These are phyloP conservation scores for Fraxinus americana DNA, from an alignment of 257 asterid species.

Conservation along the genomic window DNA sequence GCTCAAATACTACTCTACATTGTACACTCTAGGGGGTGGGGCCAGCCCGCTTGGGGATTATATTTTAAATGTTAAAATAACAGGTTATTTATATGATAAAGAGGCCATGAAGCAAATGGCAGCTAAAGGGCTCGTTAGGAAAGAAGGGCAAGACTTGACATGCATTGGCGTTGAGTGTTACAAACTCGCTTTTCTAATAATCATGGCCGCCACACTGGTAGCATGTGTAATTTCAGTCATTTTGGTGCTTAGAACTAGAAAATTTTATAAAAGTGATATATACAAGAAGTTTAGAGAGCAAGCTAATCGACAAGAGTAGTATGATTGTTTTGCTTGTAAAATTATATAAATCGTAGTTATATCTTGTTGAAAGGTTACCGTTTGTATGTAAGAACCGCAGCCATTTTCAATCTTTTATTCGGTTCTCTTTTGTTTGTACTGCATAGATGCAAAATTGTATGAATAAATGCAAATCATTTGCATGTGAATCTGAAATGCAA, in stretches of 20 bases:
- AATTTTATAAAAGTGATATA: conserved; percentile 56
- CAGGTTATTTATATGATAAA: conserved; percentile 55
- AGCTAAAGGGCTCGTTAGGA: conserved; percentile 36
- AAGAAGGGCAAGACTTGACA: conserved; percentile 39
- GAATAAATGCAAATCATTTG: no score
- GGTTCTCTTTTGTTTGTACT: no score
- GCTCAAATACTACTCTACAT: conserved; percentile 52
- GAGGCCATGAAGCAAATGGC: conserved; percentile 48
- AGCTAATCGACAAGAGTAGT: conserved; percentile 1
- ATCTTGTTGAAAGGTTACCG: background rate
- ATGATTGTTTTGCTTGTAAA: background rate
- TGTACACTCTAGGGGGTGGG: conserved; percentile 53
- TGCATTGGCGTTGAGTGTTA: conserved; percentile 56
- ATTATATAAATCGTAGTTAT: background rate
- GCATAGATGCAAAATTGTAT: no score
- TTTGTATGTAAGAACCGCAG: no score
- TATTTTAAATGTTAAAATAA: conserved; percentile 48
- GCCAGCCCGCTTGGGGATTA: conserved; percentile 62
- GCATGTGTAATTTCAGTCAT: conserved; percentile 39
- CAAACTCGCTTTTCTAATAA: conserved; percentile 45
- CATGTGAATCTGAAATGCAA: no score
- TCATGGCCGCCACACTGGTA: conserved; percentile 43
- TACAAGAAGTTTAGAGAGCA: conserved; percentile 57
- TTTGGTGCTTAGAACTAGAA: conserved; percentile 54
- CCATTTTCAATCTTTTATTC: background rate